A percentile compares a stretch with the other conserved stretches of the same genome.
phyloP scores from a whole-genome alignment of 108 stramenopile species.

The Nitzschia palea region DNA sequence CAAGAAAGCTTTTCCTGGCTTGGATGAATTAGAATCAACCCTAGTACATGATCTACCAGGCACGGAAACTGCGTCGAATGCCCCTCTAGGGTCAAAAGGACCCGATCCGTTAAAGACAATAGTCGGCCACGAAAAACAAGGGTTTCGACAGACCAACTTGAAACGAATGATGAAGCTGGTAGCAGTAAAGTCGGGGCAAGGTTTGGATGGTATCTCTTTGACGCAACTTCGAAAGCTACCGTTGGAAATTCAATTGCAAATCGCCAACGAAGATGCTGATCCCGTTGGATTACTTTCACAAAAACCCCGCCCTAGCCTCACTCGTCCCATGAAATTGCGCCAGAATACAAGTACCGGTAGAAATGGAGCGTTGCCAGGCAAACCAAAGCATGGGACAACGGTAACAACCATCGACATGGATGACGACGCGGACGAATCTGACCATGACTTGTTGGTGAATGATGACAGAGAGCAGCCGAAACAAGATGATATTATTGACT shows the following conservation, averaged over 20 bases:
- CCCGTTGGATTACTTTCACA: conserved; percentile 27
- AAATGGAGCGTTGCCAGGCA: neutral
- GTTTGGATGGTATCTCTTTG: conserved; percentile 44
- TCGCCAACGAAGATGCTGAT: conserved; percentile 56
- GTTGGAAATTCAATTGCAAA: conserved; percentile 69
- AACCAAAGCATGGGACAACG: neutral
- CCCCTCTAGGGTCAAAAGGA: neutral
- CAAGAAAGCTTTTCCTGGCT: neutral
- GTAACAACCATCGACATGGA: neutral
- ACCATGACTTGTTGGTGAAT: neutral
- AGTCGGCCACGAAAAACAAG: neutral
- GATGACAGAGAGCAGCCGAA: neutral
- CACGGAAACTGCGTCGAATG: neutral
- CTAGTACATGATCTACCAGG: neutral
- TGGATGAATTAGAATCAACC: neutral
- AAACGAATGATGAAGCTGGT: conserved; percentile 74
- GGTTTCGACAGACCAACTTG: conserved; percentile 55
- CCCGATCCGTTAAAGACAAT: neutral
- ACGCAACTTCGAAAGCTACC: conserved; percentile 63
- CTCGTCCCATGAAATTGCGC: neutral
- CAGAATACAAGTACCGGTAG: neutral
- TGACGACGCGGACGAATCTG: neutral
- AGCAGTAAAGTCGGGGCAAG: conserved; percentile 61
- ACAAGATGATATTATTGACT: too few species aligned
- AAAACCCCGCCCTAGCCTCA: neutral